phyloP scores from a whole-genome alignment of 768 basidiomycete genomes.

The Antrodiella citrinella region DNA sequence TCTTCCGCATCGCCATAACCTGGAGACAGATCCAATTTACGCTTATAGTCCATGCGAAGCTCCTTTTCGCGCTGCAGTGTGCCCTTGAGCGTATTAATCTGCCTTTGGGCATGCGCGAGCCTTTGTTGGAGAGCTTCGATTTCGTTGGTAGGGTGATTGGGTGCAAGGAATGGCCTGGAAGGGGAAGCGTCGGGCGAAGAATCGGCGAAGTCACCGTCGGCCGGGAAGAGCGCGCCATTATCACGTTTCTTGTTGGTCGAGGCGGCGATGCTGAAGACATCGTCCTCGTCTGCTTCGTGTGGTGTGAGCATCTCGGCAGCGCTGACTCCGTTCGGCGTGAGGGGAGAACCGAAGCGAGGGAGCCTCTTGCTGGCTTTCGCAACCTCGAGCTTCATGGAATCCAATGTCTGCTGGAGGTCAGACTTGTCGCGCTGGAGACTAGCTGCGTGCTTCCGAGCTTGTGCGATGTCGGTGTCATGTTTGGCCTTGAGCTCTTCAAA shows the following conservation, averaged over 20 bases:
- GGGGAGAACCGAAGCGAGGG: constrained; percentile 62
- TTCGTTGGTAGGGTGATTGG: constrained; percentile 72
- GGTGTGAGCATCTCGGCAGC: constrained; percentile 39
- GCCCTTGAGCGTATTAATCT: constrained; percentile 74
- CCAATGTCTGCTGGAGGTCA: constrained; percentile 78
- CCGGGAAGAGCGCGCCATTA: constrained; percentile 37
- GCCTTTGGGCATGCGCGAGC: constrained; percentile 80
- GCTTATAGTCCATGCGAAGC: constrained; percentile 57
- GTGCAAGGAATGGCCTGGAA: constrained; percentile 53
- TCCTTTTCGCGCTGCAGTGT: constrained; percentile 80
- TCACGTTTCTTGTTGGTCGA: constrained; percentile 56
- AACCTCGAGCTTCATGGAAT: constrained; percentile 66
- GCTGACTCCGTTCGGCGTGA: constrained; percentile 51
- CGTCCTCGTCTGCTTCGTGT: constrained; percentile 42
- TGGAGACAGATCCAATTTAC: constrained; percentile 39
- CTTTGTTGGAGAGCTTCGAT: constrained; percentile 75
- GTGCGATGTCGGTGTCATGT: constrained; percentile 93
- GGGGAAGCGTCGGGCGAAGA: constrained; percentile 58
- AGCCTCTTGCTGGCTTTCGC: constrained; percentile 54
- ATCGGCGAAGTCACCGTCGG: constrained; percentile 38
- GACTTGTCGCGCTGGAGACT: constrained; percentile 87
- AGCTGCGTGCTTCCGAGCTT: constrained; percentile 81
- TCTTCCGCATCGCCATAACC: constrained; percentile 34
- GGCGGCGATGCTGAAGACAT: constrained; percentile 55
- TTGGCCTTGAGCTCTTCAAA: constrained; percentile 76